Percentiles rank a stretch among this genome's conserved stretches.
Evolutionary conservation across 805 yeast genomes (phyloP).

Genomic region (Kluyveromyces aestuarii): DNA sequence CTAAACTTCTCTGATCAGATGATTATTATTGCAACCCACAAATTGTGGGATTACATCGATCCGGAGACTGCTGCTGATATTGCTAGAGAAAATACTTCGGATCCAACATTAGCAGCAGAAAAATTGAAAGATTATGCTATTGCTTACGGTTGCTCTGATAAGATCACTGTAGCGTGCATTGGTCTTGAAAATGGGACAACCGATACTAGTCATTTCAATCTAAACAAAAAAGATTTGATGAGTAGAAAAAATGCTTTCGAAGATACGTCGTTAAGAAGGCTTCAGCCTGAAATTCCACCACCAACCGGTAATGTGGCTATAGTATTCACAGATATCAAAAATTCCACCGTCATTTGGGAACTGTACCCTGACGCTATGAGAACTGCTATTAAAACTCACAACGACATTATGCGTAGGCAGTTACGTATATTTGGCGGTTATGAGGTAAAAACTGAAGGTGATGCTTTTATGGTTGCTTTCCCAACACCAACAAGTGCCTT

Average conservation of each 20-base stretch:
- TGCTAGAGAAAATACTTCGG: conserved; percentile 67
- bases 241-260: conserved; percentile 50
- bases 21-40: conserved; percentile 73
- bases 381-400: conserved; percentile 91
- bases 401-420: conserved; percentile 88
- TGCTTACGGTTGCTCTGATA: conserved; percentile 79
- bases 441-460: conserved; percentile 98
- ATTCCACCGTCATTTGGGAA: conserved; percentile 92
- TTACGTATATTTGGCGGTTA: conserved; percentile 91
- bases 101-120: conserved; percentile 88
- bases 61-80: conserved; percentile 86
- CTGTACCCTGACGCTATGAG: conserved; percentile 89
- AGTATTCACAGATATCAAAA: conserved; percentile 95
- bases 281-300: conserved; percentile 86
- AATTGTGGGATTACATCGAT: conserved; percentile 77
- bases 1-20: conserved; percentile 70
- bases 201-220: conserved; percentile 21
- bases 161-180: conserved; percentile 71
- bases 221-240: conserved; percentile 32
- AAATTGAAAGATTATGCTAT: conserved; percentile 89
- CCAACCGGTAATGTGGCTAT: conserved; percentile 92
- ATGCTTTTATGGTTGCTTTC: conserved; percentile 96
- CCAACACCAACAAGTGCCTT: conserved; percentile 87
- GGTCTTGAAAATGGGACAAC: conserved; percentile 46
- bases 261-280: conserved; percentile 71